Base-by-base conservation (phyloP, 2,329 filamentous ascomycete species). In the Exophiala xenobiotica region DNA sequence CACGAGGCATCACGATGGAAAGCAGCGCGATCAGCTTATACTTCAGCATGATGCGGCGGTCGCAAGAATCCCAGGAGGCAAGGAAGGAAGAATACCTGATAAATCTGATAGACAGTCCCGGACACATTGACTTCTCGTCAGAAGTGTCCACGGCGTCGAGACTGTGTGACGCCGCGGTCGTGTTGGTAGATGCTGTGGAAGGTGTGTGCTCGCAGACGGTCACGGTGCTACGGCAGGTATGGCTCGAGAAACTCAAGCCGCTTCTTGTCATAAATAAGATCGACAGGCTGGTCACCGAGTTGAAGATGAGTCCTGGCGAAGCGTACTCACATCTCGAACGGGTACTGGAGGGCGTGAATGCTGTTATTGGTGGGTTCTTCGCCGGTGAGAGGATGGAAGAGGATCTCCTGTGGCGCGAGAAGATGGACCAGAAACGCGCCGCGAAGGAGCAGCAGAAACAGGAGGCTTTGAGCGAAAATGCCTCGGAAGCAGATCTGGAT, bases 1-100 rank as follows among this genome's bases (percentile, higher is more conserved):
- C 88, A 12, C 86, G 93, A 59, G 93, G 93, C 50, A 99, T 99
- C 66, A 99, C 93, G n/a, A 99, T 99, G 93, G 93, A 99, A 70
- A 97, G 93, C 0, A 97, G 92, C 4, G 93, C 93, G 56, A 99
- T 99, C 59, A 97, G 93, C 0, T 78, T 99, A 26, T 95, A 88
- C 72, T 99, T 99, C 69, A 95, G 91, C 27, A 89, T 97, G 80
- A 75, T 95, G 47, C 81, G 91, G 61, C 82, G 89, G 61, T 39
- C 52, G 41, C 48, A 53, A 23, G 85, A 86, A 1, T 85, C 90
- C 12, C 82, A 82, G 4, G 66, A 77, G 11, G 86, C 89, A 0
- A 80, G 85, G 63, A 79, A 87, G 16, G 90, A 90, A 66, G 92
- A 99, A 70, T 96, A 96, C 66, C 78, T 99, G 56, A 89, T 99